Conservation (phyloP, 176 grass and related monocot genomes). For the Oryza glaberrima region DNA sequence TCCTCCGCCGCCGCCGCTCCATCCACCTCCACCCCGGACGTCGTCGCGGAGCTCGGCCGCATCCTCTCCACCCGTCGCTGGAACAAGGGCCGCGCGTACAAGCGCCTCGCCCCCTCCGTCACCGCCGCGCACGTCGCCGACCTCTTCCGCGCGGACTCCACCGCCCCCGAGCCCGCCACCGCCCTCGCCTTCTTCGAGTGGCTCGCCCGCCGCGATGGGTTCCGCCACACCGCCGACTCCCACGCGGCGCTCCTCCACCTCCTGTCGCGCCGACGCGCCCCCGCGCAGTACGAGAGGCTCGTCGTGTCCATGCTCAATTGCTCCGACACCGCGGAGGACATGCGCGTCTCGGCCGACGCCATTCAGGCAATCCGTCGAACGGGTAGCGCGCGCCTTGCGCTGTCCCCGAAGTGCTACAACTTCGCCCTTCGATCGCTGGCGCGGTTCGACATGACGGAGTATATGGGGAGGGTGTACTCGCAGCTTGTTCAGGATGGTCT, state of each 20-base stretch:
- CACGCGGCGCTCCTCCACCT: slow-evolving; percentile 70
- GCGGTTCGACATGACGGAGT: slow-evolving; percentile 53
- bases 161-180: slow-evolving; percentile 46
- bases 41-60: slow-evolving; percentile 50
- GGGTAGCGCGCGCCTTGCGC: slow-evolving; percentile 46
- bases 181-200: slow-evolving; percentile 81
- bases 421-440: slow-evolving; percentile 63
- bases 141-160: slow-evolving; percentile 40
- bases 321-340: slow-evolving; percentile 48
- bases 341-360: slow-evolving; percentile 44
- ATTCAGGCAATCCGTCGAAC: slow-evolving; percentile 65
- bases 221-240: slow-evolving; percentile 67
- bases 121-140: slow-evolving; percentile 61
- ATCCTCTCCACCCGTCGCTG: slow-evolving; percentile 66
- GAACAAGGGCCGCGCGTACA: slow-evolving; percentile 49
- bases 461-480: slow-evolving; percentile 60
- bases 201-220: slow-evolving; percentile 56
- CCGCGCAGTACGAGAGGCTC: slow-evolving; percentile 58
- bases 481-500: slow-evolving; percentile 61
- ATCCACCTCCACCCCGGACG: slow-evolving; percentile 37
- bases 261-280: slow-evolving; percentile 44
- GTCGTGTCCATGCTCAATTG: slow-evolving; percentile 72
- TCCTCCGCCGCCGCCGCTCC: neutral
- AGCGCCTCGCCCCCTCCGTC: slow-evolving; percentile 56
- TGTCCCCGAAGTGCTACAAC: slow-evolving; percentile 71